phyloP scores from a whole-genome alignment of 2,329 filamentous ascomycete genomes.

The Trichoderma hamatum region DNA sequence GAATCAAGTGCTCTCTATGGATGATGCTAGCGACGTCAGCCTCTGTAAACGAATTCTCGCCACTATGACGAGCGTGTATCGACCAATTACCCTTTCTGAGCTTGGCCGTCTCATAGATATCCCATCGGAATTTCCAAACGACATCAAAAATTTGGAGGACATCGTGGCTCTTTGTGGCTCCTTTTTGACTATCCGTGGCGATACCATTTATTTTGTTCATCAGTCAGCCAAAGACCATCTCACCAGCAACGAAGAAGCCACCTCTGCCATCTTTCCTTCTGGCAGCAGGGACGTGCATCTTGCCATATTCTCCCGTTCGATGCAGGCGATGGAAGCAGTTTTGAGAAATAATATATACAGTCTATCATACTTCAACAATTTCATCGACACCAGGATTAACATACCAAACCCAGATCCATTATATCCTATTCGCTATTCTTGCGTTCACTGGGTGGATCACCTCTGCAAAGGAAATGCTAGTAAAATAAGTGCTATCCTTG shows the following conservation, averaged over 20 bases:
- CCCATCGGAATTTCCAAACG: neutral
- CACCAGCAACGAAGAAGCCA: constrained; percentile 31
- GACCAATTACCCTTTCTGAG: constrained; percentile 44
- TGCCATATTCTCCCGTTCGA: constrained; percentile 9
- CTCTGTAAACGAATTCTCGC: constrained; percentile 43
- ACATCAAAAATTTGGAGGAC: constrained; percentile 31
- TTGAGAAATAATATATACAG: constrained; percentile 34
- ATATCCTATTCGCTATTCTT: constrained; percentile 29
- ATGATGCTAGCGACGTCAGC: constrained; percentile 32
- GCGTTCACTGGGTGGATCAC: constrained; percentile 33
- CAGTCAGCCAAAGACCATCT: constrained; percentile 51
- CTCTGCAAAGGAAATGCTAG: constrained; percentile 5
- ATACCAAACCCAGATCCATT: constrained; percentile 29
- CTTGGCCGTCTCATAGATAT: neutral
- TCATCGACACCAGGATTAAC: neutral
- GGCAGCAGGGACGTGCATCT: neutral
- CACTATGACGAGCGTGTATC: constrained; percentile 37
- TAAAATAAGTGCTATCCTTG: neutral
- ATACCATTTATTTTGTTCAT: constrained; percentile 44
- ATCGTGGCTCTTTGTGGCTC: constrained; percentile 44
- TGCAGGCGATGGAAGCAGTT: constrained; percentile 26
- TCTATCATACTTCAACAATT: constrained; percentile 28
- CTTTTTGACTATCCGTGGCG: constrained; percentile 42
- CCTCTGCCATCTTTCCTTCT: constrained; percentile 26
- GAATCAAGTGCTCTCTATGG: constrained; percentile 34